Conservation (phyloP, 768 basidiomycete species). For the Dacryopinax primogenitus region DNA sequence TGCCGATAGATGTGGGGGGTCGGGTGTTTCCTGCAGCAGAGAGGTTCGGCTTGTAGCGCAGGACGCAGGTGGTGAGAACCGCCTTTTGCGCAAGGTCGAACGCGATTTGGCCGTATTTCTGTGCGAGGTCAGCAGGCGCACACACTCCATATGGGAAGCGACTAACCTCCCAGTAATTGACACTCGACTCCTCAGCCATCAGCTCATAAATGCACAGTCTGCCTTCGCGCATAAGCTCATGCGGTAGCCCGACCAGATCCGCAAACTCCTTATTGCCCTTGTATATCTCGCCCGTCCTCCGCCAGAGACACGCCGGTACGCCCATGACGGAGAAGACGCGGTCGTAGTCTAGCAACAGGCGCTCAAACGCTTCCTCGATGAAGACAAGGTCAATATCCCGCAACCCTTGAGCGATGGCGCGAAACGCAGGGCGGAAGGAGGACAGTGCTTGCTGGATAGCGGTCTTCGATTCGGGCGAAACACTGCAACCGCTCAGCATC, state of each 20-base stretch:
- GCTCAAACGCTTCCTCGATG: slow-evolving; percentile 96
- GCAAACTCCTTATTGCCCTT: slow-evolving; percentile 96
- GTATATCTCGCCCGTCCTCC: slow-evolving; percentile 95
- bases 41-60: slow-evolving; percentile 61
- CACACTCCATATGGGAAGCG: slow-evolving; percentile 7
- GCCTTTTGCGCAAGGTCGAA: slow-evolving; percentile 88
- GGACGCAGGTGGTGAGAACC: slow-evolving; percentile 79
- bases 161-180: slow-evolving; percentile 91
- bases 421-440: slow-evolving; percentile 71
- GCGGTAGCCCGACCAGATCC: slow-evolving; percentile 71
- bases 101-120: slow-evolving; percentile 93
- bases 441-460: slow-evolving; percentile 83
- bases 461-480: slow-evolving; percentile 81
- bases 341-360: slow-evolving; percentile 87
- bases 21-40: slow-evolving; percentile 18
- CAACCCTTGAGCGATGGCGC: slow-evolving; percentile 73
- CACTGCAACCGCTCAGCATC: slow-evolving; percentile 33
- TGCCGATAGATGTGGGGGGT: not conserved
- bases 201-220: slow-evolving; percentile 93
- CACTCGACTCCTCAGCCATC: slow-evolving; percentile 93
- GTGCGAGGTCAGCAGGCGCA: slow-evolving; percentile 10
- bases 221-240: slow-evolving; percentile 83
- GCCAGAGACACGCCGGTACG: slow-evolving; percentile 92
- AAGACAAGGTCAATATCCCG: slow-evolving; percentile 87
- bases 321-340: slow-evolving; percentile 91